Evolutionary conservation across 78 protist species (phyloP), one percentile per base, ranked within the genome.

Genomic region (slime mould (Dictyostelium discoideum)): DNA sequence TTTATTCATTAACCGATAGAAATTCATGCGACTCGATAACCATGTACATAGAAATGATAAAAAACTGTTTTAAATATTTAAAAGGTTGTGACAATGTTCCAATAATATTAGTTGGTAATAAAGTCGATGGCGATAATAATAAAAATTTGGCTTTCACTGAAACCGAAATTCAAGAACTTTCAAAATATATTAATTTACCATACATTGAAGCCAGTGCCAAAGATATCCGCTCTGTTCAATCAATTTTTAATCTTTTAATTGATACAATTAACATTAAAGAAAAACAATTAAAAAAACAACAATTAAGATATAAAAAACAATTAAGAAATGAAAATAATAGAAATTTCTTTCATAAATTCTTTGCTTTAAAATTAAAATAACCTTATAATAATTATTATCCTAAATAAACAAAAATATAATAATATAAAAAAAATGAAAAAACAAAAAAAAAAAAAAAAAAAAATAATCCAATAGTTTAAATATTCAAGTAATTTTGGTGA

Each of bases 261-360:
- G 18, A 22, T n/a, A 67, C 76, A 67, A 67, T 67, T 67, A 26
- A 67, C 10, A n/a, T 24, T 9, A 67, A 67, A 67, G 37, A 67
- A 67, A 67, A 67, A 67, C 76, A 67, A 67, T 67, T 67, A 67
- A 67, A 67, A 67, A 67, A 67, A 67, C 76, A 67, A 67, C 76
- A 67, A 67, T 67, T 67, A 67, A 67, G 14, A 67, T 67, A 67
- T 11, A 26, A 67, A 24, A 67, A 67, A 24, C 76, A 24, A 24
- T 67, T 67, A 67, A n/a, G 32, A 67, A 67, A 67, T 24, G 32
- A 67, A 9, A 67, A 67, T 67, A 67, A 67, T 67, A 67, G 76
- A 67, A 26, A 26, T n/a, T 24, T 67, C 8, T 67, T 67, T n/a
- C 76, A 67, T 3, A 67, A 67, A 67, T 2, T 67, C 5, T 24